phyloP scores from a whole-genome alignment of 2,329 filamentous ascomycete species.

The Stagonosporopsis tanaceti region DNA sequence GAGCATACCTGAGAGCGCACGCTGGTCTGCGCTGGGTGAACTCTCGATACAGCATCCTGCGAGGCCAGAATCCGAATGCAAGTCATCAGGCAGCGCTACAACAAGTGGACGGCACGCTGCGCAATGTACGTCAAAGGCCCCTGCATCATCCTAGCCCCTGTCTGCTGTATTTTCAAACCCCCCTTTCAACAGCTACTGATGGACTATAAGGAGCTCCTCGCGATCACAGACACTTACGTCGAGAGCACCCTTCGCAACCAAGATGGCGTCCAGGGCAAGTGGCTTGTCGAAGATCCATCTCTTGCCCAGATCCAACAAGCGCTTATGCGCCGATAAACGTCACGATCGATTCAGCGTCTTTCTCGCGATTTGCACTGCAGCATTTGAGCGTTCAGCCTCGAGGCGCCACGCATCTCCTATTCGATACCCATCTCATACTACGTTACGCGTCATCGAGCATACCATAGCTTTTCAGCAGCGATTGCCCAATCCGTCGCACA shows the following conservation, averaged over 20 bases:
- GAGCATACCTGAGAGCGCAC: constrained; percentile 65
- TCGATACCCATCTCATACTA: constrained; percentile 31
- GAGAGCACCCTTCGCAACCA: constrained; percentile 63
- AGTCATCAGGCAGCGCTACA: constrained; percentile 59
- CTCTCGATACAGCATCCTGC: constrained; percentile 59
- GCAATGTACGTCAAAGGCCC: constrained; percentile 52
- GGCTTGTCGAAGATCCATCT: constrained; percentile 68
- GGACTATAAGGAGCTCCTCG: constrained; percentile 60
- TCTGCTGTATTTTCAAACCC: not conserved
- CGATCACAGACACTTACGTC: constrained; percentile 65
- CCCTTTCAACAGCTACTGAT: constrained; percentile 19
- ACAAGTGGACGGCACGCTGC: constrained; percentile 57
- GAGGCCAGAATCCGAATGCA: constrained; percentile 58
- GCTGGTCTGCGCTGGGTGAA: constrained; percentile 68
- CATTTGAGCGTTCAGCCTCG: constrained; percentile 20
- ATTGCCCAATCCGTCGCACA: not conserved
- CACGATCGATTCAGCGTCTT: constrained; percentile 8
- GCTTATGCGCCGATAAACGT: constrained; percentile 42
- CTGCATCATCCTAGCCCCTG: not conserved
- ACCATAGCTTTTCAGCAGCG: constrained; percentile 4
- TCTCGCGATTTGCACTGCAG: constrained; percentile 14
- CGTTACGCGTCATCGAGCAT: constrained; percentile 19
- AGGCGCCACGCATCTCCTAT: constrained; percentile 21
- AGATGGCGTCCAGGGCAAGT: constrained; percentile 66
- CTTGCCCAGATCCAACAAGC: constrained; percentile 58